Base-by-base conservation (phyloP, 768 basidiomycete genomes). In the Podaxis carcinomalis region DNA sequence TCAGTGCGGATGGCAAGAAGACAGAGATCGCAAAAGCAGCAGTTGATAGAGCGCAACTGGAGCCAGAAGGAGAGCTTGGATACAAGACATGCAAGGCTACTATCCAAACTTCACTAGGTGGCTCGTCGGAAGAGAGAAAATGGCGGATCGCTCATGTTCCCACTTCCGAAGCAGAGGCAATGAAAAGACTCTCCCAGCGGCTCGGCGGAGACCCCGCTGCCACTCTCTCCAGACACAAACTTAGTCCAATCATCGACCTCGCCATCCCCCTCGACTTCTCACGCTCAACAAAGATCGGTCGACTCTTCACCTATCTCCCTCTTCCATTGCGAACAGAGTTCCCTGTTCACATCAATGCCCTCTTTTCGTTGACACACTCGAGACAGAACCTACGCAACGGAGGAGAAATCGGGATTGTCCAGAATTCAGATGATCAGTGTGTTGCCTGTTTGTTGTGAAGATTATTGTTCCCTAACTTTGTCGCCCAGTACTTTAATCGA, bases 291-390 rank as follows among this genome's bases (percentile, higher is more conserved):
- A 46, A 47, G 3, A 61, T 39, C 13, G 82, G 82, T 1, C 71
- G 78, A 4, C 68, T 84, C 11, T 84, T 82, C 64, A 82, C 81
- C 0, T 79, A 72, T 46, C 75, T 83, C 3, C 82, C 81, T 0
- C 68, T 84, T 0, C 82, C 83, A 0, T 68, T 83, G 14, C 62
- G 65, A 1, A 83, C 82, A 0, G 71, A 73, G 1, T 82, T 81
- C 59, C 76, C 77, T 0, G 70, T 73, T 4, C 81, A 83, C 57
- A 61, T 83, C 2, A 80, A 84, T 61, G 78, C 72, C 0, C 61
- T 79, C 1, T 82, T 84, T 62, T 78, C 82, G 0, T 67, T 84
- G 16, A 79, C 80, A 0, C 70, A 72, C 11, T 77, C 75, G 0
- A 67, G 83, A 13, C 79, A 83, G 56, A 73, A 79, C 47, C 67